Evolutionary conservation across 306 rosid species (phyloP).

Genomic region (Herpetospermum pedunculosum): DNA sequence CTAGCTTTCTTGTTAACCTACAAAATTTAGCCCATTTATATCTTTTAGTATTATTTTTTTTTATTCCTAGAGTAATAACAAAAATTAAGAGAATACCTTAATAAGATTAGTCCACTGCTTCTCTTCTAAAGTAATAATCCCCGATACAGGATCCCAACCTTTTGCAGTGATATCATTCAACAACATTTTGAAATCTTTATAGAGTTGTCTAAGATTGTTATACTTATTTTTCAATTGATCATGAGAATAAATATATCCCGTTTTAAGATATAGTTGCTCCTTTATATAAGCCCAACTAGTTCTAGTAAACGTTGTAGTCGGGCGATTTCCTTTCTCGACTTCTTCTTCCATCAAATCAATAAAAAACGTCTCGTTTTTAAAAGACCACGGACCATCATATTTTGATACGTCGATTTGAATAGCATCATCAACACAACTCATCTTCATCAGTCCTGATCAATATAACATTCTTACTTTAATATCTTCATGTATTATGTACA

Average conservation of each 20-base stretch:
- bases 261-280: neutral
- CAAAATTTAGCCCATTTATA: neutral
- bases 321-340: neutral
- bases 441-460: neutral
- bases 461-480: neutral
- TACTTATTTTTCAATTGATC: neutral
- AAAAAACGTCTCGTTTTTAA: neutral
- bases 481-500: neutral
- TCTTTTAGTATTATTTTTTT: neutral
- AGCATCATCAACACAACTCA: neutral
- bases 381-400: neutral
- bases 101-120: neutral
- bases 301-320: neutral
- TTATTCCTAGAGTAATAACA: neutral
- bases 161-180: neutral
- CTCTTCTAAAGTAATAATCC: slow-evolving; percentile 1
- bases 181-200: neutral
- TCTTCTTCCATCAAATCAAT: neutral
- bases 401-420: neutral
- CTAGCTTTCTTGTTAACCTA: neutral
- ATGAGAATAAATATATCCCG: neutral
- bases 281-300: neutral
- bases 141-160: neutral
- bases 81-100: neutral
- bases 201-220: neutral